Evolutionary conservation across 2,329 filamentous ascomycete species (phyloP).

Genomic region (Pleoardoris graminearum): DNA sequence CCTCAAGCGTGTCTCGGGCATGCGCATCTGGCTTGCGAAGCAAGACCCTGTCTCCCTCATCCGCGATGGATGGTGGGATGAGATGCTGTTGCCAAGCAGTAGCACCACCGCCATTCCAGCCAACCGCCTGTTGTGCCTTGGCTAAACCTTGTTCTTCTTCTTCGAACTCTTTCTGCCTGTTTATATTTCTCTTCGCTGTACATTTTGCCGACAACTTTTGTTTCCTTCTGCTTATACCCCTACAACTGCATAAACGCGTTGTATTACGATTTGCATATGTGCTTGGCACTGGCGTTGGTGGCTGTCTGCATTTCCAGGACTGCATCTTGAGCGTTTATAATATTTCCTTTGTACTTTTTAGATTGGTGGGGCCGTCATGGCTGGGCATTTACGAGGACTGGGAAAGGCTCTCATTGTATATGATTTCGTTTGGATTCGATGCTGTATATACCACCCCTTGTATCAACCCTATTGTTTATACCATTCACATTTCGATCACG

Average conservation of each 20-base stretch:
- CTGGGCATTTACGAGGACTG: neutral
- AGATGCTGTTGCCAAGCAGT: slow-evolving; percentile 36
- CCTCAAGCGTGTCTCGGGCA: slow-evolving; percentile 33
- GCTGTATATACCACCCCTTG: neutral
- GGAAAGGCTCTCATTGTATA: neutral
- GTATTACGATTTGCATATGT: slow-evolving; percentile 1
- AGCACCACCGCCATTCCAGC: slow-evolving; percentile 25
- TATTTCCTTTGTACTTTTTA: neutral
- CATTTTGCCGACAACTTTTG: neutral
- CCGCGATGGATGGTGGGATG: slow-evolving; percentile 39
- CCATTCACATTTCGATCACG: neutral
- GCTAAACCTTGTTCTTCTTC: slow-evolving; percentile 11
- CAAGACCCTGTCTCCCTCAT: slow-evolving; percentile 28
- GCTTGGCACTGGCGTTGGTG: slow-evolving; percentile 5
- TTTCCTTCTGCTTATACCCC: slow-evolving; percentile 8
- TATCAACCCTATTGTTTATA: neutral
- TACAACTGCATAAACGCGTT: neutral
- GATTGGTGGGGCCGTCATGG: slow-evolving; percentile 1
- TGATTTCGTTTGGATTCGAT: neutral
- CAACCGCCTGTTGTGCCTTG: slow-evolving; percentile 23
- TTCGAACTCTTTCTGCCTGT: neutral
- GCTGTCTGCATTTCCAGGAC: slow-evolving; percentile 5
- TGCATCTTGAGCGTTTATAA: slow-evolving; percentile 5
- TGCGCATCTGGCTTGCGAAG: slow-evolving; percentile 36
- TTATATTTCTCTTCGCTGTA: slow-evolving; percentile 1